Conservation (phyloP, 164 flowering plant species). For the Vitis rupestris region DNA sequence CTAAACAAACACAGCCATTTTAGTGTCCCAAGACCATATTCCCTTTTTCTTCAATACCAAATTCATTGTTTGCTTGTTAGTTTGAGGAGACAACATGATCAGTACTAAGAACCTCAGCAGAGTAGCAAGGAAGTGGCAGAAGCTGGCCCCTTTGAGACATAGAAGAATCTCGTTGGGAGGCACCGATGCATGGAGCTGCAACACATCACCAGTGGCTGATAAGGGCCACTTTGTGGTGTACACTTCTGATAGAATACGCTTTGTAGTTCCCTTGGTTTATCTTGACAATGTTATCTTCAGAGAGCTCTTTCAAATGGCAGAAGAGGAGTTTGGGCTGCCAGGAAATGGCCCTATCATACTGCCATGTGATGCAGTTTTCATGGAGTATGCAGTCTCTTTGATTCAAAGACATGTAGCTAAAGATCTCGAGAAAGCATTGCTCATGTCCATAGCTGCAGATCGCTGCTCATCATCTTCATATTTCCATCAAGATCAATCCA, state of each 20-base stretch:
- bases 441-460: not conserved
- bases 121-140: not conserved
- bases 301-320: slow-evolving; percentile 14
- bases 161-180: not conserved
- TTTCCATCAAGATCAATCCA: not conserved
- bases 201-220: not conserved
- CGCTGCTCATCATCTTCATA: not conserved
- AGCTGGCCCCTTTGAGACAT: not conserved
- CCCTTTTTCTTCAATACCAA: no score
- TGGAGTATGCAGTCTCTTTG: slow-evolving; percentile 8
- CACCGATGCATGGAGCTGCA: not conserved
- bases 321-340: slow-evolving; percentile 15
- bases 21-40: no score
- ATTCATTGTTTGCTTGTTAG: no score
- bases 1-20: no score
- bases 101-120: not conserved
- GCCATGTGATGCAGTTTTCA: slow-evolving; percentile 12
- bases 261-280: not conserved
- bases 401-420: not conserved
- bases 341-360: slow-evolving; percentile 8
- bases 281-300: not conserved
- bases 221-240: slow-evolving; percentile 13
- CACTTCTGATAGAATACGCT: slow-evolving; percentile 2
- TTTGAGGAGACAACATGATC: not conserved
- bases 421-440: slow-evolving; percentile 4